Conservation (phyloP, 306 rosid species). For the Begonia fuchsioides region DNA sequence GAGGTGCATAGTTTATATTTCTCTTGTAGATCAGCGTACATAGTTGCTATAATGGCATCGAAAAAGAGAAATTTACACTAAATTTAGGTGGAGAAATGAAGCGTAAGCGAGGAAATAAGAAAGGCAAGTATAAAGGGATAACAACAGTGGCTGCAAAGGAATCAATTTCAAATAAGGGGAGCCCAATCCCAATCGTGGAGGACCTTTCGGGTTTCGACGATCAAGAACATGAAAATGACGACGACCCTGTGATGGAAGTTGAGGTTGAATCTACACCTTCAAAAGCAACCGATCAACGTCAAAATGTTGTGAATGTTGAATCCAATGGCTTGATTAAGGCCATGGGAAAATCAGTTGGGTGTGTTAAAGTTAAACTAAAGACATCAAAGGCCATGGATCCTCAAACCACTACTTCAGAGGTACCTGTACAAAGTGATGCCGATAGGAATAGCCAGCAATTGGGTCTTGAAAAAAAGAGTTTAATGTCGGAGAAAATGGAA, state of each 20-base stretch:
- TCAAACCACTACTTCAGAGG: conserved; percentile 60
- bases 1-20: too few species aligned
- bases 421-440: conserved; percentile 65
- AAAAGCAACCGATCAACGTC: conserved; percentile 58
- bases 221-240: conserved; percentile 13
- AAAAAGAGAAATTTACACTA: too few species aligned
- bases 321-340: conserved; percentile 49
- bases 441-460: conserved; percentile 69
- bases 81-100: conserved; percentile 36
- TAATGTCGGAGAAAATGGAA: conserved; percentile 38
- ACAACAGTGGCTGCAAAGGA: conserved; percentile 17
- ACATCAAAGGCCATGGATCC: conserved; percentile 48
- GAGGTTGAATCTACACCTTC: conserved; percentile 44
- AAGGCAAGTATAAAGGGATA: conserved; percentile 40
- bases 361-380: conserved; percentile 79
- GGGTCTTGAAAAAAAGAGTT: conserved; percentile 40
- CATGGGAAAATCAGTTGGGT: conserved; percentile 42
- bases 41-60: too few species aligned
- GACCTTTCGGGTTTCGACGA: conserved; percentile 39
- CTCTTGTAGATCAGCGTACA: too few species aligned
- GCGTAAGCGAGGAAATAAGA: conserved; percentile 81
- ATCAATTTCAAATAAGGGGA: conserved; percentile 7
- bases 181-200: conserved; percentile 16
- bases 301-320: conserved; percentile 45
- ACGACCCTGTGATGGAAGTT: conserved; percentile 62